Conservation (phyloP, 2,329 filamentous ascomycete species). For the Talaromyces islandicus region DNA sequence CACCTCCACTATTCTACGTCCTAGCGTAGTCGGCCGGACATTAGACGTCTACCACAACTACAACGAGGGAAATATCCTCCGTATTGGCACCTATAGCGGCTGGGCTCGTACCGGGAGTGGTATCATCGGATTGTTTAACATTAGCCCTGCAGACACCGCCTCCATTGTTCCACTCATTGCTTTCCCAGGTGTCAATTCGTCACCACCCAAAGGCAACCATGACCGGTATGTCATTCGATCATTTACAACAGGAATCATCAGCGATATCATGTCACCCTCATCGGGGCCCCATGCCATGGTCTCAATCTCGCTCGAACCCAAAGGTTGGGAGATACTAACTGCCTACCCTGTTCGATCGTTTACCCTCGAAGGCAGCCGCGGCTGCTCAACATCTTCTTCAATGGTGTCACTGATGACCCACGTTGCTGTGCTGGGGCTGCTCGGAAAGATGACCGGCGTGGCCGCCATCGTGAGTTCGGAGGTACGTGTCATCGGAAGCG, state of each 20-base stretch:
- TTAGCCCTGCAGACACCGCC: slow-evolving; percentile 55
- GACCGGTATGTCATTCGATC: slow-evolving; percentile 65
- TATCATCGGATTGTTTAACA: slow-evolving; percentile 81
- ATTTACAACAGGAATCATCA: slow-evolving; percentile 60
- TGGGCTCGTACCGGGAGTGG: slow-evolving; percentile 62
- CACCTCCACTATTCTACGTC: slow-evolving; percentile 74
- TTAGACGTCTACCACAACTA: slow-evolving; percentile 71
- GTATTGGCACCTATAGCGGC: slow-evolving; percentile 73
- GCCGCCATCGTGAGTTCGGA: slow-evolving; percentile 66
- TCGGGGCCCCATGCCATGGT: slow-evolving; percentile 44
- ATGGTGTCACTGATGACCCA: slow-evolving; percentile 22
- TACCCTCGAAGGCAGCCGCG: slow-evolving; percentile 22
- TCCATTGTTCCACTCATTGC: slow-evolving; percentile 65
- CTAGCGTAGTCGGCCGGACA: slow-evolving; percentile 66
- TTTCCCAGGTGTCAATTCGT: slow-evolving; percentile 63
- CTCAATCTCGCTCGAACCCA: slow-evolving; percentile 55
- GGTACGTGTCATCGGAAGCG: slow-evolving; percentile 53
- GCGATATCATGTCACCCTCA: slow-evolving; percentile 30
- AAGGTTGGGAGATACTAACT: slow-evolving; percentile 75
- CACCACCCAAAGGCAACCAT: slow-evolving; percentile 17
- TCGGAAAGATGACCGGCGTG: slow-evolving; percentile 85
- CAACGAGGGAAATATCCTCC: slow-evolving; percentile 65
- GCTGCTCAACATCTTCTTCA: slow-evolving; percentile 17
- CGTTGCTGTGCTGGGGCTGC: slow-evolving; percentile 67
- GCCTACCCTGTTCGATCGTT: slow-evolving; percentile 63